Percentiles rank a stretch among this genome's conserved stretches.
Conservation (phyloP, 2,329 filamentous ascomycete genomes). For the Lecanicillium sp. region DNA sequence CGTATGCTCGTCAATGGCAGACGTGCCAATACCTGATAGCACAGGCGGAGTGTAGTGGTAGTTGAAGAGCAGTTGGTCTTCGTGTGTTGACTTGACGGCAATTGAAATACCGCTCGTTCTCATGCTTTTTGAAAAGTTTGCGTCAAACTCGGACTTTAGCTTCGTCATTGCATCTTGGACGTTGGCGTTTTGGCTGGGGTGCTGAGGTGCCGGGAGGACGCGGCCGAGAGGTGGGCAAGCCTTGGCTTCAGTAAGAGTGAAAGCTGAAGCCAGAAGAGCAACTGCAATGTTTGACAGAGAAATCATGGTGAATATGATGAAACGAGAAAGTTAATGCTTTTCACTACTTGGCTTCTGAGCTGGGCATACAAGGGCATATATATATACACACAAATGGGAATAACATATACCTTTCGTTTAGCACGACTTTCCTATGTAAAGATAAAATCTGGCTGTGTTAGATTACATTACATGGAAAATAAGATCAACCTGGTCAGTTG, state of each 20-base stretch:
- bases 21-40: slow-evolving; percentile 20
- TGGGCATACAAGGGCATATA: neutral
- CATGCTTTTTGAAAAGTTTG: slow-evolving; percentile 21
- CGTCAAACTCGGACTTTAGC: slow-evolving; percentile 23
- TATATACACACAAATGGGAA: too few relatives aligned
- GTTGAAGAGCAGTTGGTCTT: slow-evolving; percentile 31
- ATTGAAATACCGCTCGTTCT: slow-evolving; percentile 32
- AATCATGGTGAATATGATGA: neutral
- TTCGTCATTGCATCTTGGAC: slow-evolving; percentile 24
- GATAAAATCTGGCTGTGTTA: neutral
- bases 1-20: slow-evolving; percentile 26
- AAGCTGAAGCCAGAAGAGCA: slow-evolving; percentile 15
- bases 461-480: too few relatives aligned
- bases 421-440: too few relatives aligned
- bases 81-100: slow-evolving; percentile 36
- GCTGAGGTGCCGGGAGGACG: slow-evolving; percentile 32
- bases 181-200: slow-evolving; percentile 25
- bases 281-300: neutral
- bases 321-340: neutral
- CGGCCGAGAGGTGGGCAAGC: slow-evolving; percentile 37
- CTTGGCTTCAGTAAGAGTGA: slow-evolving; percentile 24
- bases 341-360: too few relatives aligned
- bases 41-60: slow-evolving; percentile 34
- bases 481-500: too few relatives aligned
- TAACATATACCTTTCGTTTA: too few relatives aligned